A percentile compares a stretch with the other conserved stretches of the same genome.
phyloP scores from a whole-genome alignment of 176 grass and related monocot species.

The Pontederia paniculata region DNA sequence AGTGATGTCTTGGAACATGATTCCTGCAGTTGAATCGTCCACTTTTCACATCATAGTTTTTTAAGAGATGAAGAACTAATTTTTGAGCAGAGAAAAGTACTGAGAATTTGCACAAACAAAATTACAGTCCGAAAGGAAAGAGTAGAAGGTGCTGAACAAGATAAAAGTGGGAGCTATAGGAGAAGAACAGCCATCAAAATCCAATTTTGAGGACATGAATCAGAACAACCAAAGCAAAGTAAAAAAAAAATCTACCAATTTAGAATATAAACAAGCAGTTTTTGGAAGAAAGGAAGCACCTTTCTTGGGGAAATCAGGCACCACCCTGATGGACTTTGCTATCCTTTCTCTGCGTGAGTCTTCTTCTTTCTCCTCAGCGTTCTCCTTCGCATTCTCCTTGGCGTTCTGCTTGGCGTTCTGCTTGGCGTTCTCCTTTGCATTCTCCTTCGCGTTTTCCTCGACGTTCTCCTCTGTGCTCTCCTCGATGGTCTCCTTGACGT shows the following conservation, averaged over 20 bases:
- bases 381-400: not conserved
- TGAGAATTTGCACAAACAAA: not conserved
- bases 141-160: too few relatives aligned
- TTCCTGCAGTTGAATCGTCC: conserved; percentile 21
- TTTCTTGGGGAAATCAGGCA: conserved; percentile 38
- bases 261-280: not conserved
- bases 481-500: too few relatives aligned
- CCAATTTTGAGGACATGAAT: too few relatives aligned
- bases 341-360: conserved; percentile 76
- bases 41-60: not conserved
- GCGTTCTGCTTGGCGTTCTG: too few relatives aligned
- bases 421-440: too few relatives aligned
- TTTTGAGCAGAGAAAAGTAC: not conserved
- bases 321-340: conserved; percentile 71
- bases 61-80: not conserved
- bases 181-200: too few relatives aligned
- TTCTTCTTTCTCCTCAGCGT: conserved; percentile 5
- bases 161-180: too few relatives aligned
- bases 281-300: not conserved
- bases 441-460: too few relatives aligned
- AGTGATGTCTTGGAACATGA: conserved; percentile 67
- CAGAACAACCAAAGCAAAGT: too few relatives aligned
- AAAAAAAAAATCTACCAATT: too few relatives aligned
- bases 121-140: too few relatives aligned
- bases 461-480: too few relatives aligned